Percentiles rank a stretch among this genome's conserved stretches.
phyloP scores from a whole-genome alignment of 192 early-diverging fungal genomes.

The Coemansia asiatica region DNA sequence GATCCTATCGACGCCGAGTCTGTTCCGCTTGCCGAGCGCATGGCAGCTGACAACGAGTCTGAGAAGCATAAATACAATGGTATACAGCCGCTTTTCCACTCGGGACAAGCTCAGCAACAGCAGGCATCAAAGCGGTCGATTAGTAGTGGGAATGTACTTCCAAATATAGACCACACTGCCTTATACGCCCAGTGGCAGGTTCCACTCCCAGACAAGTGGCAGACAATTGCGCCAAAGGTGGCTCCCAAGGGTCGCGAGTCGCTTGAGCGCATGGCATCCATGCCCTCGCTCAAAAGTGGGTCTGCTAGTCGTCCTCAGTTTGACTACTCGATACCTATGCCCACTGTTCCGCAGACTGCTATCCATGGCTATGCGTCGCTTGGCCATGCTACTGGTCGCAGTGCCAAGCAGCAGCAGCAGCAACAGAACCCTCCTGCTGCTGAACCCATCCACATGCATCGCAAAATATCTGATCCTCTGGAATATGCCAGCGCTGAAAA shows the following conservation, averaged over 20 bases:
- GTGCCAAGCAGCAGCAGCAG: neutral
- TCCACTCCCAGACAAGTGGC: slow-evolving; percentile 22
- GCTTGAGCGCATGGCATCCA: slow-evolving; percentile 53
- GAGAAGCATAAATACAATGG: slow-evolving; percentile 13
- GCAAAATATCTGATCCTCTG: slow-evolving; percentile 49
- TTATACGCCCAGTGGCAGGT: slow-evolving; percentile 26
- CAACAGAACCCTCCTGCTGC: slow-evolving; percentile 2
- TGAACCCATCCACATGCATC: slow-evolving; percentile 23
- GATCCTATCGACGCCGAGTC: slow-evolving; percentile 34
- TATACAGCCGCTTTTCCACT: slow-evolving; percentile 19
- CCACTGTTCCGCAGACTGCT: slow-evolving; percentile 12
- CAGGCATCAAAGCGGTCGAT: slow-evolving; percentile 31
- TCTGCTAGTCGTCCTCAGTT: slow-evolving; percentile 23
- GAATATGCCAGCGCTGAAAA: slow-evolving; percentile 49
- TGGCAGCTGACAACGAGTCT: slow-evolving; percentile 17
- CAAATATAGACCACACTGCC: slow-evolving; percentile 7
- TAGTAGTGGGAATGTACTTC: slow-evolving; percentile 30
- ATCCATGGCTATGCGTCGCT: slow-evolving; percentile 14
- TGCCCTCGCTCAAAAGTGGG: slow-evolving; percentile 40
- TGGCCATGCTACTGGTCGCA: slow-evolving; percentile 11
- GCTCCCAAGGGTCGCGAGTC: slow-evolving; percentile 30
- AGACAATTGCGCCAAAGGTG: neutral
- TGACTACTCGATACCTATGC: slow-evolving; percentile 35
- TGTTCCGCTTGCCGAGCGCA: slow-evolving; percentile 32
- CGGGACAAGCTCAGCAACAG: slow-evolving; percentile 13